Conservation (phyloP, 495 filamentous ascomycete species). For the Penicillium tannophilum region DNA sequence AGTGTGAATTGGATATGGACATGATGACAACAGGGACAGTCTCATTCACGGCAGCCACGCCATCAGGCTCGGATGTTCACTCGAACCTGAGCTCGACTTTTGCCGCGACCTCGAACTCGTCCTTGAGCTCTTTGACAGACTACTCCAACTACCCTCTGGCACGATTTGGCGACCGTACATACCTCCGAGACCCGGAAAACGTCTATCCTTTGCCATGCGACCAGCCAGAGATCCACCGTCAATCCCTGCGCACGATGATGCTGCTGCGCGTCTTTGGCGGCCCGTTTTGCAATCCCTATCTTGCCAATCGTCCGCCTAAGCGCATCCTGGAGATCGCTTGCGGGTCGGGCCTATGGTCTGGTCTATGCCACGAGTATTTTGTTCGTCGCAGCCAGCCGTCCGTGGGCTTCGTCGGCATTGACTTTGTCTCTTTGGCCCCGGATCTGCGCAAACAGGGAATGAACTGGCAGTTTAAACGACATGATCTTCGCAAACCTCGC, state of each 20-base stretch:
- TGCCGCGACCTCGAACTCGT: slow-evolving; percentile 43
- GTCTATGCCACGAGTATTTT: slow-evolving; percentile 79
- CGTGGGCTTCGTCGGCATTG: slow-evolving; percentile 80
- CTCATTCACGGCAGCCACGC: slow-evolving; percentile 30
- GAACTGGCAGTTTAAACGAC: slow-evolving; percentile 85
- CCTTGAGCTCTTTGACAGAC: slow-evolving; percentile 41
- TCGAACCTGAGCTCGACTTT: slow-evolving; percentile 42
- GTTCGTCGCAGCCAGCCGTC: slow-evolving; percentile 57
- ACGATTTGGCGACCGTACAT: slow-evolving; percentile 74
- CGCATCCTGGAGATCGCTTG: slow-evolving; percentile 87
- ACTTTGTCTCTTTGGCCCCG: slow-evolving; percentile 75
- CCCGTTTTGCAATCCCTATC: slow-evolving; percentile 72
- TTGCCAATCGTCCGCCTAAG: slow-evolving; percentile 65
- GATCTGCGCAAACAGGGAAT: slow-evolving; percentile 73
- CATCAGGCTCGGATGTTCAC: slow-evolving; percentile 44
- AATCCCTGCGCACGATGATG: slow-evolving; percentile 81
- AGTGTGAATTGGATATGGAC: slow-evolving; percentile 17
- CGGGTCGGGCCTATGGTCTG: slow-evolving; percentile 87
- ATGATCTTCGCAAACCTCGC: slow-evolving; percentile 74
- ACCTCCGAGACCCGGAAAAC: slow-evolving; percentile 72
- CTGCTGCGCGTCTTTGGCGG: slow-evolving; percentile 78
- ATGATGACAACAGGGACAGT: slow-evolving; percentile 37
- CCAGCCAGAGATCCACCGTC: slow-evolving; percentile 82
- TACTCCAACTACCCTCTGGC: slow-evolving; percentile 64
- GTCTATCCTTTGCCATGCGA: slow-evolving; percentile 88